Conservation (phyloP, 345 rosid genomes). For the Syzygium grande region DNA sequence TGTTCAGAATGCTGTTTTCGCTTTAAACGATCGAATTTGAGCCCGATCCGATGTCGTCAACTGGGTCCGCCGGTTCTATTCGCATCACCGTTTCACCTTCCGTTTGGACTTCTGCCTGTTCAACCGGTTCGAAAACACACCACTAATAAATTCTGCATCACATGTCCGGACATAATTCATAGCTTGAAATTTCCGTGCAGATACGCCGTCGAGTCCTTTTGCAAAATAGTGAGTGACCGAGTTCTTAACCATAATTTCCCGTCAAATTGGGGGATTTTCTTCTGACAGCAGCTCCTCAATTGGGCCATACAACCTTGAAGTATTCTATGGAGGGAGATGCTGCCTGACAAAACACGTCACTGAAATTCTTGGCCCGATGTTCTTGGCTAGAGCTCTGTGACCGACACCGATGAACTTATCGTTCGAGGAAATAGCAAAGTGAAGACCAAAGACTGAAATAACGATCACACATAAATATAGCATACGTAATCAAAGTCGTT, state of each 20-base stretch:
- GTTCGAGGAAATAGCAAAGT: not conserved
- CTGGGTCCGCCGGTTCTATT: too few relatives aligned
- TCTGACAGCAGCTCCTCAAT: slow-evolving; percentile 22
- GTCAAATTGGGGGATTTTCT: slow-evolving; percentile 13
- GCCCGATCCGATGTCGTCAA: too few relatives aligned
- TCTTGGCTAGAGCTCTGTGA: not conserved
- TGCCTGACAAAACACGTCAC: too few relatives aligned
- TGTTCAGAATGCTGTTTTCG: too few relatives aligned
- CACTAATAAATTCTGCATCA: too few relatives aligned
- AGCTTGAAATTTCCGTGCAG: slow-evolving; percentile 17
- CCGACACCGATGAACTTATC: not conserved
- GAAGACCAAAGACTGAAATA: not conserved
- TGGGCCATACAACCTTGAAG: slow-evolving; percentile 4
- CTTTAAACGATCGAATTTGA: too few relatives aligned
- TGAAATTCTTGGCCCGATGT: not conserved
- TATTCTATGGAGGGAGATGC: too few relatives aligned
- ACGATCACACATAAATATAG: not conserved
- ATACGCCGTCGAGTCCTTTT: slow-evolving; percentile 11
- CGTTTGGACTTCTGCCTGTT: too few relatives aligned
- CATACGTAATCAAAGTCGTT: not conserved
- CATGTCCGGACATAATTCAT: not conserved
- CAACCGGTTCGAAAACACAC: too few relatives aligned
- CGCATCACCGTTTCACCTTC: too few relatives aligned
- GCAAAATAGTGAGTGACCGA: not conserved
- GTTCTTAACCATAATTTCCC: slow-evolving; percentile 6